Conservation (phyloP, 2,329 filamentous ascomycete genomes). For the Pseudogymnoascus sp. region DNA sequence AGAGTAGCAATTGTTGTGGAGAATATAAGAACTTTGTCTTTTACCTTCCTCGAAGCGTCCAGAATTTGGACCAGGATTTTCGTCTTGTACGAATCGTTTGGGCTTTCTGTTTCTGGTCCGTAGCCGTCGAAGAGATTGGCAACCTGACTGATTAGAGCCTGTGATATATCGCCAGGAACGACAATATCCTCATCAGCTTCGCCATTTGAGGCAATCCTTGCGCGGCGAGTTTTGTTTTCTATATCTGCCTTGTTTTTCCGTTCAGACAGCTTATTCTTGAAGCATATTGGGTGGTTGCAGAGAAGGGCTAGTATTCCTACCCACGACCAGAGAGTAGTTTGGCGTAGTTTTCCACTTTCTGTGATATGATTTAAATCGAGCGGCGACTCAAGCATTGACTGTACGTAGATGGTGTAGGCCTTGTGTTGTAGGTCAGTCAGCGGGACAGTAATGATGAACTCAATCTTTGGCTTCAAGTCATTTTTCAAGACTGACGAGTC, state of each 20-base stretch:
- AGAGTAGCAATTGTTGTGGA: conserved; percentile 64
- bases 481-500: conserved; percentile 60
- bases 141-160: neutral
- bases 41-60: conserved; percentile 47
- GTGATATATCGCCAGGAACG: neutral
- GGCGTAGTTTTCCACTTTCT: conserved; percentile 29
- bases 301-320: conserved; percentile 44
- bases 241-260: conserved; percentile 22
- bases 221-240: neutral
- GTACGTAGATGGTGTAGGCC: conserved; percentile 51
- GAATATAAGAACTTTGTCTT: conserved; percentile 76
- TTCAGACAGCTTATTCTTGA: conserved; percentile 38
- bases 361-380: conserved; percentile 21
- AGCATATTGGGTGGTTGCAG: conserved; percentile 47
- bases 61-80: conserved; percentile 61
- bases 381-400: conserved; percentile 26
- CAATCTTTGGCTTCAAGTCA: conserved; percentile 65
- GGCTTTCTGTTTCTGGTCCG: conserved; percentile 31
- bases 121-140: conserved; percentile 15
- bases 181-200: conserved; percentile 15
- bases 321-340: conserved; percentile 45
- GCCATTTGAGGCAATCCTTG: neutral
- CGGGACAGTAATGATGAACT: conserved; percentile 72
- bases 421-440: conserved; percentile 56
- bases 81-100: conserved; percentile 55